These are phyloP conservation scores for Diaporthe sp. DNA, from an alignment of 2,329 filamentous ascomycete species.

Conservation along the genomic window DNA sequence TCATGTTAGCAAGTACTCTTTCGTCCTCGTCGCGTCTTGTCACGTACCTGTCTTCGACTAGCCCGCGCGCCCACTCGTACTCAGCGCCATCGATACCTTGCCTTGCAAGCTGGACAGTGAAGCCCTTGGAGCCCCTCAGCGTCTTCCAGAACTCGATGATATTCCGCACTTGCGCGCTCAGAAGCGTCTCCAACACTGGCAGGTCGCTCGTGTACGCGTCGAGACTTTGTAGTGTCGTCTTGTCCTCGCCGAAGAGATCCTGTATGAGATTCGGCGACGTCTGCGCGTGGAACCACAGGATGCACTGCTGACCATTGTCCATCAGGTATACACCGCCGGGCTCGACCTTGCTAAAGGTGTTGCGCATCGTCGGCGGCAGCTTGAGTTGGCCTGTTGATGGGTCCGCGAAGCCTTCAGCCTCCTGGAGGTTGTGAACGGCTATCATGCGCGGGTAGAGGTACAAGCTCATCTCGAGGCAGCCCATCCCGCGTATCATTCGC, in stretches of 20 bases:
- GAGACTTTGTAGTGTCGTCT: conserved; percentile 78
- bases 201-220: conserved; percentile 86
- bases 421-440: conserved; percentile 88
- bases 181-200: conserved; percentile 88
- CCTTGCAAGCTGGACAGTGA: conserved; percentile 90
- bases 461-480: conserved; percentile 85
- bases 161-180: conserved; percentile 96
- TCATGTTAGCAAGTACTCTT: not conserved
- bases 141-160: conserved; percentile 88
- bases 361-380: conserved; percentile 84
- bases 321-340: conserved; percentile 94
- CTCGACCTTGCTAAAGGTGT: conserved; percentile 90
- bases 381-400: conserved; percentile 85
- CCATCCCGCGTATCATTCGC: conserved; percentile 90
- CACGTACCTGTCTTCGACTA: conserved; percentile 83
- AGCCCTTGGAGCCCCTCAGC: conserved; percentile 86
- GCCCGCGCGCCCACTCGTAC: conserved; percentile 92
- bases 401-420: conserved; percentile 93
- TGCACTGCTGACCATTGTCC: conserved; percentile 92
- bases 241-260: conserved; percentile 89
- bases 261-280: conserved; percentile 92
- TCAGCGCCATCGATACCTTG: conserved; percentile 96
- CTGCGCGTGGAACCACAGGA: conserved; percentile 93
- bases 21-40: not conserved
- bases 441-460: conserved; percentile 97